Base-by-base conservation (phyloP, 176 grass and related monocot genomes). In the Hyparrhenia diplandra region DNA sequence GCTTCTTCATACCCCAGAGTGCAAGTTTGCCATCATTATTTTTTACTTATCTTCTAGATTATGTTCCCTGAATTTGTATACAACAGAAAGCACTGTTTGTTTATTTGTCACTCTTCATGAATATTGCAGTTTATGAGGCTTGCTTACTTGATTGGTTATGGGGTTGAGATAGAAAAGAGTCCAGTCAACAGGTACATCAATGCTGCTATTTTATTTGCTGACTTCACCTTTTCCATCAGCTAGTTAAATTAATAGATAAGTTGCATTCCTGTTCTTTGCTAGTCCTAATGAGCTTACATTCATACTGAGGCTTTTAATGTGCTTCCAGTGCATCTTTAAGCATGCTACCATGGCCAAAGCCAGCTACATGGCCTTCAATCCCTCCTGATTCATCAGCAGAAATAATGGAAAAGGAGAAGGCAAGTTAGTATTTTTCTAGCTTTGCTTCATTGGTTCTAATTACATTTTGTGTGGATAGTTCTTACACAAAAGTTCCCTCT, bases 301-400 rank as follows among this genome's bases (percentile, higher is more conserved):
- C 4, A 2, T 41, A 83, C 41, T 75, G 36, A 83, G 57, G 16
- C 54, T 46, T 80, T 67, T 74, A 36, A 73, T 64, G 18, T 77
- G 76, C 70, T 73, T 80, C 70, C 61, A 99, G 96, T 93, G 93
- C 96, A 90, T 88, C 87, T 69, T 85, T 99, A 76, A 99, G 96
- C 89, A 95, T 99, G 96, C 80, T 99, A 83, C 91, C 96, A 37
- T 99, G 96, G 96, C 96, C 96, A 37, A 99, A 99, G 75, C 96
- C 96, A 84, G 75, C 90, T 90, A 93, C 88, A 73, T 99, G 96
- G 96, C 96, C 96, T 88, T 88, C 89, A 67, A 68, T 95, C 36
- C 91, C 96, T 62, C 64, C 80, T 42, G 96, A 99, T 80, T 88
- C 90, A 59, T 95, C 96, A 14, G 69, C 85, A 83, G 93, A 90